phyloP scores from a whole-genome alignment of 805 yeast species.

The Starmerella khaoyaiensis region DNA sequence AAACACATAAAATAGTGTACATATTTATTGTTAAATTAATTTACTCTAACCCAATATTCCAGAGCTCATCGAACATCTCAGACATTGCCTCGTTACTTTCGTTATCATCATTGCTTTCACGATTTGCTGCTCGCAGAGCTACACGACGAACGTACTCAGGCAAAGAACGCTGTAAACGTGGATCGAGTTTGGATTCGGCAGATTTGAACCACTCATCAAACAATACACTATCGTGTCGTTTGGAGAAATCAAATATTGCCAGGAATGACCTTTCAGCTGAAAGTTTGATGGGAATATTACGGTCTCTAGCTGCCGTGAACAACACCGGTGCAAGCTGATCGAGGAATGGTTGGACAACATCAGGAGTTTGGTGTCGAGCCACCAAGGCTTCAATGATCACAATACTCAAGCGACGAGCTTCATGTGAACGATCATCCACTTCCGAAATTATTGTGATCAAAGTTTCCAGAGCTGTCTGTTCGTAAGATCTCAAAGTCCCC shows the following conservation, averaged over 20 bases:
- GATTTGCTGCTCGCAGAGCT: constrained; percentile 69
- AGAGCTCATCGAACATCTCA: constrained; percentile 37
- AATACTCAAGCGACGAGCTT: constrained; percentile 66
- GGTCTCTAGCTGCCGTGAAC: constrained; percentile 72
- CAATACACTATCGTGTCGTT: constrained; percentile 34
- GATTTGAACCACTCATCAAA: constrained; percentile 53
- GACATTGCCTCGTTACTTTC: constrained; percentile 71
- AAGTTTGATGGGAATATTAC: constrained; percentile 78
- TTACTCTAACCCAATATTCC: constrained; percentile 17
- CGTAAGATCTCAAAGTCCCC: constrained; percentile 27
- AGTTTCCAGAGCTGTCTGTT: constrained; percentile 29
- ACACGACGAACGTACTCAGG: constrained; percentile 85
- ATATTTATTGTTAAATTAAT: not conserved
- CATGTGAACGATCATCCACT: constrained; percentile 52
- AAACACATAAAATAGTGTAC: not conserved
- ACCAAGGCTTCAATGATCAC: constrained; percentile 58
- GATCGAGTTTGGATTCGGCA: constrained; percentile 24
- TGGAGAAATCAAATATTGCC: constrained; percentile 59
- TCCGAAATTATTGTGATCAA: constrained; percentile 40
- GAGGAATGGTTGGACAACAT: constrained; percentile 39
- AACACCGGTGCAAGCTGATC: constrained; percentile 56
- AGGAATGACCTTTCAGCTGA: constrained; percentile 89
- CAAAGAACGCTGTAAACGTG: constrained; percentile 44
- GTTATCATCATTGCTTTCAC: constrained; percentile 71
- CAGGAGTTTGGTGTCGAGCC: constrained; percentile 48